These are phyloP conservation scores for Craterostigma plantagineum DNA, from an alignment of 257 asterid genomes.

Conservation along the genomic window DNA sequence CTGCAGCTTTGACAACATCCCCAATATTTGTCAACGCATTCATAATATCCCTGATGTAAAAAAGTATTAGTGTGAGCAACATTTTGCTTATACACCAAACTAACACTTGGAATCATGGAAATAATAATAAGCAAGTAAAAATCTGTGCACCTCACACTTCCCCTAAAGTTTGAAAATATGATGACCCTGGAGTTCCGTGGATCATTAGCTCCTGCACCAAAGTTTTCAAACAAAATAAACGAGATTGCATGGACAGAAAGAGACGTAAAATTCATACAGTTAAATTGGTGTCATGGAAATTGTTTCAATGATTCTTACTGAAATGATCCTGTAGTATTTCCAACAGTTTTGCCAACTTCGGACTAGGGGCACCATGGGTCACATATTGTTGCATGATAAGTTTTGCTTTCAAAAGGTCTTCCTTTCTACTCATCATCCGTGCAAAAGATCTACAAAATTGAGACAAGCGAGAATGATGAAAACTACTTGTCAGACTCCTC, in stretches of 20 bases:
- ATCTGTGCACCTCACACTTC: constrained; percentile 96
- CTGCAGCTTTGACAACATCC: constrained; percentile 69
- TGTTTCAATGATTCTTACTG: constrained; percentile 38
- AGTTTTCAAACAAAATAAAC: constrained; percentile 17
- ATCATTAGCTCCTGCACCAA: constrained; percentile 58
- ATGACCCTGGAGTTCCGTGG: constrained; percentile 75
- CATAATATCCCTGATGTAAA: constrained; percentile 66
- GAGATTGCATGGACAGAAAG: too few species aligned
- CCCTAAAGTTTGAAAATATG: constrained; percentile 87
- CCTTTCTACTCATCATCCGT: constrained; percentile 57
- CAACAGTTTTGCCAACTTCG: constrained; percentile 69
- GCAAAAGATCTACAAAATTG: constrained; percentile 54
- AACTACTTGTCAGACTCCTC: not conserved
- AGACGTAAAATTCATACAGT: not conserved
- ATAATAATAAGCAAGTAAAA: constrained; percentile 1
- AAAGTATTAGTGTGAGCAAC: constrained; percentile 10
- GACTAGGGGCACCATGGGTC: constrained; percentile 80
- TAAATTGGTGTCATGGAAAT: not conserved
- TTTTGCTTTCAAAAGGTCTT: constrained; percentile 58
- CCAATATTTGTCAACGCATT: constrained; percentile 30
- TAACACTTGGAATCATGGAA: not conserved
- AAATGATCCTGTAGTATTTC: constrained; percentile 71
- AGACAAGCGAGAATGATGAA: not conserved
- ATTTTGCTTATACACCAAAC: constrained; percentile 3
- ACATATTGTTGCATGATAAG: constrained; percentile 64